phyloP scores from a whole-genome alignment of 345 rosid genomes.

The Eutrema yunnanense region DNA sequence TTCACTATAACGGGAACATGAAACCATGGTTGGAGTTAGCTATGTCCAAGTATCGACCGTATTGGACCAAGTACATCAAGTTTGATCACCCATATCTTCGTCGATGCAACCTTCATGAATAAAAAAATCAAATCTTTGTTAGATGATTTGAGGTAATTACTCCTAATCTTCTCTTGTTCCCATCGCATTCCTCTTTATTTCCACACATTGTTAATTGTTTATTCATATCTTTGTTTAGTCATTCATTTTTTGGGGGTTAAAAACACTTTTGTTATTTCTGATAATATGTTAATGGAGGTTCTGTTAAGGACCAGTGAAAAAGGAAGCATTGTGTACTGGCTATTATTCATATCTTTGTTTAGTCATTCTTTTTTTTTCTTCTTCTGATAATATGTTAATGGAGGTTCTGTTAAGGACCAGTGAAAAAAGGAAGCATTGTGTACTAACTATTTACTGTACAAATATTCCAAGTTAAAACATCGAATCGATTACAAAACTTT shows the following conservation, averaged over 20 bases:
- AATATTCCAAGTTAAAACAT: background rate
- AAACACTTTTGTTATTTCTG: conserved; percentile 8
- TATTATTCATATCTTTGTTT: conserved; percentile 27
- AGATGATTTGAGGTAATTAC: conserved; percentile 22
- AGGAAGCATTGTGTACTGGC: background rate
- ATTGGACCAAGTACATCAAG: conserved; percentile 90
- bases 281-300: conserved; percentile 1
- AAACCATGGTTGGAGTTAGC: conserved; percentile 99
- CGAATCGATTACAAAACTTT: too few relatives aligned
- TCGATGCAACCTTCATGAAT: conserved; percentile 69
- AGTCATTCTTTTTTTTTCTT: conserved; percentile 11
- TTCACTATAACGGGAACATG: conserved; percentile 99
- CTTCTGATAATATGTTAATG: background rate
- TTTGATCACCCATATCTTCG: conserved; percentile 83
- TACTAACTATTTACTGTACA: background rate
- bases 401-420: background rate
- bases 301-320: background rate
- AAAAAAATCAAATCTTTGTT: background rate
- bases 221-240: conserved; percentile 32
- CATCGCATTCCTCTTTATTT: conserved; percentile 7
- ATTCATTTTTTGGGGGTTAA: conserved; percentile 7
- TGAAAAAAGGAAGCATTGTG: background rate
- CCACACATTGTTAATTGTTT: conserved; percentile 26
- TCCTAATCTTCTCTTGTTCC: background rate
- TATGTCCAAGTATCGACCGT: conserved; percentile 84